Conservation (phyloP, 2,329 filamentous ascomycete species). For the Teratosphaeria viscida region DNA sequence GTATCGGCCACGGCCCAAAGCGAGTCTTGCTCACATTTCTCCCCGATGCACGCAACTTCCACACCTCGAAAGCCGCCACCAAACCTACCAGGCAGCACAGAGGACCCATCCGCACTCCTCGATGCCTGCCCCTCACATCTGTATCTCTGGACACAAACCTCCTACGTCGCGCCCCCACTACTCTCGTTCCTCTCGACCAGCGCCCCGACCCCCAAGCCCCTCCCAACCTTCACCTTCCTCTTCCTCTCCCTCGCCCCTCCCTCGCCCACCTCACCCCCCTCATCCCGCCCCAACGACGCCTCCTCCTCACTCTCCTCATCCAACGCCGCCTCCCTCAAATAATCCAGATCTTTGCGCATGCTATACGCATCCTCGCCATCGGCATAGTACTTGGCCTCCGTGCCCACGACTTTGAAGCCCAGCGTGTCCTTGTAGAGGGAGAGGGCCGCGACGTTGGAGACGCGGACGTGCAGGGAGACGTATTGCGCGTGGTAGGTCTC, state of each 20-base stretch:
- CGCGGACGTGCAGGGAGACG: constrained; percentile 89
- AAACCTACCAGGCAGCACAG: too few species aligned
- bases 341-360: constrained; percentile 76
- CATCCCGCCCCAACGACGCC: constrained; percentile 32
- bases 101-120: too few species aligned
- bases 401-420: constrained; percentile 77
- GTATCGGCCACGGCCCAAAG: background rate
- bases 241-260: constrained; percentile 43
- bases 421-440: constrained; percentile 89
- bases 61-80: too few species aligned
- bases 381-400: constrained; percentile 85
- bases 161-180: background rate
- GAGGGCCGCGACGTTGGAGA: constrained; percentile 84
- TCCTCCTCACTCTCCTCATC: constrained; percentile 33
- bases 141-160: background rate
- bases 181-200: constrained; percentile 47
- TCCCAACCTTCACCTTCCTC: constrained; percentile 77
- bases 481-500: constrained; percentile 87
- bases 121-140: background rate
- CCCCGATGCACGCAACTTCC: too few species aligned
- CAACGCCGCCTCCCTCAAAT: constrained; percentile 44
- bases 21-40: background rate
- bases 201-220: constrained; percentile 64
- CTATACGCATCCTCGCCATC: constrained; percentile 93
- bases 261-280: constrained; percentile 30